phyloP scores from a whole-genome alignment of 352 stramenopile species.

The Hyaloperonospora brassicae region DNA sequence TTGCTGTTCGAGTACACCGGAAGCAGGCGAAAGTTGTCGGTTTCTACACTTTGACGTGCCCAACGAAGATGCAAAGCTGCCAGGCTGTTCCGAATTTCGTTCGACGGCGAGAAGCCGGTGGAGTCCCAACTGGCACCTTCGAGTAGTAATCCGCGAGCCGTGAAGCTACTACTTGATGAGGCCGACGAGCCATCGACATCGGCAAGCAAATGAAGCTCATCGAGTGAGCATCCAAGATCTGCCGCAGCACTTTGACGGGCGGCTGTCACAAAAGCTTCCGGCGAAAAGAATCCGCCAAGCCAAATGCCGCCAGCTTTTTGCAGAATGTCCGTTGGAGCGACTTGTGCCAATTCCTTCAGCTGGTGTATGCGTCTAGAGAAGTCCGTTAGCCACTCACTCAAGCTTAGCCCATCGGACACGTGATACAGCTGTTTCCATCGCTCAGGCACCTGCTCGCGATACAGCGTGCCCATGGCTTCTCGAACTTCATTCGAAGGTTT shows the following conservation, averaged over 20 bases:
- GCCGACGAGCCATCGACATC: conserved; percentile 37
- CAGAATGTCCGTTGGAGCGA: conserved; percentile 36
- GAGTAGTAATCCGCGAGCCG: conserved; percentile 65
- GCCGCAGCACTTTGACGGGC: conserved; percentile 85
- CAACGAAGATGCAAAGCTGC: conserved; percentile 69
- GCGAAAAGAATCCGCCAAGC: conserved; percentile 89
- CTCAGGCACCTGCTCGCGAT: conserved; percentile 55
- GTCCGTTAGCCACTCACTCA: conserved; percentile 81
- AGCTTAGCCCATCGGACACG: conserved; percentile 43
- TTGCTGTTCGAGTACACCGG: conserved; percentile 82
- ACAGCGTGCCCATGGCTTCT: conserved; percentile 68
- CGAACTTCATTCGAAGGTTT: conserved; percentile 87
- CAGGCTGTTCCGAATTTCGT: conserved; percentile 65
- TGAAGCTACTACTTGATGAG: conserved; percentile 37
- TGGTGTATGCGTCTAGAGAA: conserved; percentile 73
- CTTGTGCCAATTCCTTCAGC: conserved; percentile 36
- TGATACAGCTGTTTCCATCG: conserved; percentile 56
- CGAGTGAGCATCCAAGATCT: conserved; percentile 71
- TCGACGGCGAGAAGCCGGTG: conserved; percentile 61
- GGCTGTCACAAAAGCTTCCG: conserved; percentile 89
- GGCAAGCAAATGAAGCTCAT: conserved; percentile 80
- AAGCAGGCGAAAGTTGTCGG: conserved; percentile 38
- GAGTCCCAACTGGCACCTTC: conserved; percentile 75
- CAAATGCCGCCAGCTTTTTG: conserved; percentile 55
- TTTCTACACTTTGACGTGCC: conserved; percentile 22